A percentile compares a stretch with the other conserved stretches of the same genome.
These are phyloP conservation scores for Fusarium robinianum DNA, from an alignment of 2,329 filamentous ascomycete genomes.

Conservation along the genomic window DNA sequence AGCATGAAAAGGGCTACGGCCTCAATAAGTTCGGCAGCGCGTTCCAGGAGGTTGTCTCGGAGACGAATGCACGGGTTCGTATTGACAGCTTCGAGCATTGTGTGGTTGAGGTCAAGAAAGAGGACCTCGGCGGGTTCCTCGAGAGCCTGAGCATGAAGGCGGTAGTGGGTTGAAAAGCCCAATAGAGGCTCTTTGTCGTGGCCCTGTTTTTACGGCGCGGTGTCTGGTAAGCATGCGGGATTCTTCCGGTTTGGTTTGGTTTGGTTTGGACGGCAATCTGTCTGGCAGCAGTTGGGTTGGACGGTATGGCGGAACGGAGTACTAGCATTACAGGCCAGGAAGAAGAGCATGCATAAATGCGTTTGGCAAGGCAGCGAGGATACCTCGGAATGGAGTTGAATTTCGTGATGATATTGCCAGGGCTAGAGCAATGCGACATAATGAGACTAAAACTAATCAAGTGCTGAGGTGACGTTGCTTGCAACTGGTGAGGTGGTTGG, in stretches of 20 bases:
- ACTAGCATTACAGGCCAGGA: slow-evolving; percentile 26
- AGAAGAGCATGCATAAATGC: slow-evolving; percentile 23
- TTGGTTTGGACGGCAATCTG: too few species aligned
- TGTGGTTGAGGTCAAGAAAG: slow-evolving; percentile 96
- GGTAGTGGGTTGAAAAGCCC: slow-evolving; percentile 69
- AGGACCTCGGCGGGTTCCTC: slow-evolving; percentile 87
- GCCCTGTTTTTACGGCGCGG: slow-evolving; percentile 9
- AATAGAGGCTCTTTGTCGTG: too few species aligned
- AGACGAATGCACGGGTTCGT: slow-evolving; percentile 85
- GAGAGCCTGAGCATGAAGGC: slow-evolving; percentile 91
- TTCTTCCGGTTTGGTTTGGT: slow-evolving; percentile 14
- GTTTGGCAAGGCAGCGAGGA: slow-evolving; percentile 25
- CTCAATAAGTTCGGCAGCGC: slow-evolving; percentile 91
- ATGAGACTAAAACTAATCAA: too few species aligned
- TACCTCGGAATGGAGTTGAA: slow-evolving; percentile 21
- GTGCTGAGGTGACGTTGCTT: too few species aligned
- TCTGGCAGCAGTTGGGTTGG: too few species aligned
- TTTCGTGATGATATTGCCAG: too few species aligned
- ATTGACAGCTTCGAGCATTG: slow-evolving; percentile 98
- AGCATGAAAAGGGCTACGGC: slow-evolving; percentile 68
- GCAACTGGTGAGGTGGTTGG: too few species aligned
- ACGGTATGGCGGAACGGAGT: slow-evolving; percentile 20
- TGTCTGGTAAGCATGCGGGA: slow-evolving; percentile 6
- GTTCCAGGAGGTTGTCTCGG: slow-evolving; percentile 91
- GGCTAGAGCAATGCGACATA: too few species aligned